Conservation (phyloP, 1,284 basidiomycete species). For the Macrocystidia cucumis region DNA sequence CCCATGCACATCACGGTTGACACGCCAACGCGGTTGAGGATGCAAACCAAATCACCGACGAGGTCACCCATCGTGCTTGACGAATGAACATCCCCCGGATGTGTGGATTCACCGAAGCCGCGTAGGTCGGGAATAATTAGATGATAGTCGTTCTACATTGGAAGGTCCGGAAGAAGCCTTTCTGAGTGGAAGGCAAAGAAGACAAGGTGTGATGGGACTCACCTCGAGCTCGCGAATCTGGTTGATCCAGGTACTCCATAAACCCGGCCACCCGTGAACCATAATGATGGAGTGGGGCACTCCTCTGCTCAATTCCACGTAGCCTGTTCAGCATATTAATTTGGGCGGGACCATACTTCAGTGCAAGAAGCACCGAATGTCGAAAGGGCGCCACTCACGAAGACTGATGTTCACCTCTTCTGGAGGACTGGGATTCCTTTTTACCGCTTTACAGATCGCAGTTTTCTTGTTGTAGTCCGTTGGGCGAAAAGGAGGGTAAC, state of each 20-base stretch:
- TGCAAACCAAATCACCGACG: conserved; percentile 51
- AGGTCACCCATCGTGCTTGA: conserved; percentile 55
- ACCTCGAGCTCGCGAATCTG: conserved; percentile 62
- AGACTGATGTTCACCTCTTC: conserved; percentile 26
- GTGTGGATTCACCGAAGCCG: conserved; percentile 60
- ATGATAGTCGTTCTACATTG: conserved; percentile 49
- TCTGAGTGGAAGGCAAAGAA: conserved; percentile 20
- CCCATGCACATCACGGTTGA: conserved; percentile 51
- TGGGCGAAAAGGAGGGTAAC: no score
- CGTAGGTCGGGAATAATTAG: conserved; percentile 54
- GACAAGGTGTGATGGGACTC: conserved; percentile 3
- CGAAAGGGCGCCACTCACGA: conserved; percentile 16
- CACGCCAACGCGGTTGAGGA: conserved; percentile 43
- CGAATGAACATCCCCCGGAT: conserved; percentile 50
- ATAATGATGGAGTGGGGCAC: conserved; percentile 46
- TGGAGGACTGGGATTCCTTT: conserved; percentile 19
- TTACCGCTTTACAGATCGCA: conserved; percentile 28
- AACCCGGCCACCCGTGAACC: conserved; percentile 69
- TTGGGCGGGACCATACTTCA: no score
- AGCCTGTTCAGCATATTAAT: conserved; percentile 47
- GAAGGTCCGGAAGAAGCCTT: no score
- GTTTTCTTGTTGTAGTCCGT: conserved; percentile 23
- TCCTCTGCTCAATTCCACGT: conserved; percentile 52
- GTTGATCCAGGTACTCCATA: conserved; percentile 66
- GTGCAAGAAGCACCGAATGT: not conserved